Evolutionary conservation across 352 stramenopile genomes (phyloP), one percentile per base, ranked within the genome.

Genomic region (Aphanomyces invadans): DNA sequence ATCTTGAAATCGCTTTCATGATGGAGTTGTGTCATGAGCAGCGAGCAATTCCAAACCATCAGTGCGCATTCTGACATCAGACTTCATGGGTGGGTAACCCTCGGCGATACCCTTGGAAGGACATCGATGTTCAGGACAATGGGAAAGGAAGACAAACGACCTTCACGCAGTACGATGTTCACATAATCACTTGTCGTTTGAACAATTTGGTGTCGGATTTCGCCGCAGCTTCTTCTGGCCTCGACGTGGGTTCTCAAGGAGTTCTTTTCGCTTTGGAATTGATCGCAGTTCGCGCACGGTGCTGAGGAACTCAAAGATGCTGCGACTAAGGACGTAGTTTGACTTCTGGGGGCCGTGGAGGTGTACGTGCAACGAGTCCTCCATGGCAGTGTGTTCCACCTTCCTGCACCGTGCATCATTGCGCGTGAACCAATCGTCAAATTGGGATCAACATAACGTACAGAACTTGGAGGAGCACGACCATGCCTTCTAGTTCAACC

Each of bases 381-480:
- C 36, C 19, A 21, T 31, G 11, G 55, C 55, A 10, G n/a, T 46
- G 38, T 64, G 55, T 2, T 64, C 55, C 31, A 32, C 45, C 39
- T 64, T 64, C 32, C 55, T 64, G 52, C 21, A n/a, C 21, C 3
- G 4, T 21, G 21, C 17, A 45, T 29, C 51, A 38, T 65, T 62
- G 31, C 45, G 68, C 10, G 69, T 17, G 26, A 19, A 33, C 36
- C 11, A 46, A 62, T 70, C 11, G 29, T 25, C 29, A 65, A 73
- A 61, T 78, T 78, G 28, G 73, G 62, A 17, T 74, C 72, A 60
- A 79, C 73, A 45, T 74, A 23, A 88, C 85, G 66, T 87, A 93
- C 85, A 93, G 44, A 38, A 93, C 74, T 87, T 93, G 85, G 31
- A 93, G 74, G 31, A 93, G 70, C 42, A 89, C 76, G 74, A 90